phyloP scores from a whole-genome alignment of 1,284 basidiomycete species.

The Stygiomarasmius scandens region DNA sequence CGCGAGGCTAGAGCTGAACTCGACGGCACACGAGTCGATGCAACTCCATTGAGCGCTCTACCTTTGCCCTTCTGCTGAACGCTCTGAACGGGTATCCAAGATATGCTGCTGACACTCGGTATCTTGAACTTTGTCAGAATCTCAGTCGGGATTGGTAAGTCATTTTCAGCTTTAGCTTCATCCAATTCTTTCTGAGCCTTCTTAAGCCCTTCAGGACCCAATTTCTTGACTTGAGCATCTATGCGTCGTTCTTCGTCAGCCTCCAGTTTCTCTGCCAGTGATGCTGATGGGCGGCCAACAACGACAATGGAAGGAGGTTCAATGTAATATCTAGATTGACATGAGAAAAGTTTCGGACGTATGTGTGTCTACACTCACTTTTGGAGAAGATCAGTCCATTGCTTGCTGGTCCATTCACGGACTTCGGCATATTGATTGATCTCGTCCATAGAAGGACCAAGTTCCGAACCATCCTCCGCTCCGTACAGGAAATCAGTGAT shows the following conservation, averaged over 20 bases:
- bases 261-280: conserved; percentile 83
- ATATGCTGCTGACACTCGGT: conserved; percentile 86
- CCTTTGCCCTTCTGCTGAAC: conserved; percentile 63
- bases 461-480: conserved; percentile 79
- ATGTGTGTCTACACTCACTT: conserved; percentile 52
- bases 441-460: conserved; percentile 78
- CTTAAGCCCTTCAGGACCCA: conserved; percentile 84
- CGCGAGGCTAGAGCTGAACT: conserved; percentile 56
- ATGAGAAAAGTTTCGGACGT: conserved; percentile 8
- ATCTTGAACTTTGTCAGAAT: conserved; percentile 86
- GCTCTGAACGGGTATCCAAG: conserved; percentile 94
- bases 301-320: conserved; percentile 74
- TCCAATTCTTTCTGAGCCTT: conserved; percentile 73
- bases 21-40: conserved; percentile 24
- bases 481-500: conserved; percentile 93
- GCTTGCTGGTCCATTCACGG: conserved; percentile 70
- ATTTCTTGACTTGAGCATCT: conserved; percentile 64
- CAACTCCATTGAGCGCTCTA: conserved; percentile 28
- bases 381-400: conserved; percentile 83
- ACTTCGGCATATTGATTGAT: conserved; percentile 73
- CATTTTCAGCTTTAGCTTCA: conserved; percentile 87
- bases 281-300: conserved; percentile 86
- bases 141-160: conserved; percentile 79
- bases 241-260: conserved; percentile 82
- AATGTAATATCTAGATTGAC: conserved; percentile 70